Evolutionary conservation across 805 yeast genomes (phyloP), one percentile per base, ranked within the genome.

Genomic region (Hanseniaspora singularis): DNA sequence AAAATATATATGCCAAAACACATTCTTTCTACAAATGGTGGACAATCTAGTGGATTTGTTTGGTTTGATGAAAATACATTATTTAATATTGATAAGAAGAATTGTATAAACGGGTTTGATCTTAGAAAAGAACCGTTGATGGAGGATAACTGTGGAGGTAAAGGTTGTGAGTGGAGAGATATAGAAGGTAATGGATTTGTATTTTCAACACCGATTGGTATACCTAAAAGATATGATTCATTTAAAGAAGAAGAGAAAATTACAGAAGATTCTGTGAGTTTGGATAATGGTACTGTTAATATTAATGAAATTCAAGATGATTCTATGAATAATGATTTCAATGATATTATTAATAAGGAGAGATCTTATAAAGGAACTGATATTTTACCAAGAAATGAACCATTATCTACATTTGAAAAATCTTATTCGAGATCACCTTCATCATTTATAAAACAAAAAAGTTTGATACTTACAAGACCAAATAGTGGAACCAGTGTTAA

Each of bases 1-100:
- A 67, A 95, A 52, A 82, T 78, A 53, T 80, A 72, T 57, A 72
- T 87, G 19, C 95, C 96, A 1, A 69, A 71, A 33, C 66, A 71
- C 52, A 66, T 71, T 4, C 59, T 62, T 14, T 49, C 52, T 18
- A 57, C 64, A 10, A 33, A 31, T 24, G 39, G 54, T 2, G 54
- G 63, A 6, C 56, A 63, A 7, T 59, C 65, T 0, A 42, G 55
- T 15, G 66, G 66, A 7, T 50, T 62, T 38, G 64, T 60, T 2
- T 62, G 66, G 66, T 61, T 62, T 60, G 60, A 62, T 49, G 57
- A 58, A 3, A 52, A 57, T n/a, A 33, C 52, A 18, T 50, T 62
- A n/a, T 61, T 62, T 33, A 57, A 57, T 49, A 58, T 62, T 33
- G 65, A 62, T 49, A 62, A 61, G 41, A 57, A 53, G 9, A 57